Base-by-base conservation (phyloP, 768 basidiomycete genomes). In the Lentinula guzmanii region DNA sequence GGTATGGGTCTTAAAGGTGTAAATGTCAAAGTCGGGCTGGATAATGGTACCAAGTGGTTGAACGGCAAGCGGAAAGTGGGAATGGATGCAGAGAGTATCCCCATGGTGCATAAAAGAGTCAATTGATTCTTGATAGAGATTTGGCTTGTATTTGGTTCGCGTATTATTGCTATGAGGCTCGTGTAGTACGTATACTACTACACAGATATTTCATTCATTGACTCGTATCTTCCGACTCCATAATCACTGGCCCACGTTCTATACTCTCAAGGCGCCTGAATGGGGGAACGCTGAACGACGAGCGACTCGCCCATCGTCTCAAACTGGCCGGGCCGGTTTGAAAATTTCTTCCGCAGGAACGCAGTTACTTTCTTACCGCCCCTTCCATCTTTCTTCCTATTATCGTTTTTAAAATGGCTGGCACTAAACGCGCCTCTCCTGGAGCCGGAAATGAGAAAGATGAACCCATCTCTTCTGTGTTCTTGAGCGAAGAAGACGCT, bases 361-460 rank as follows among this genome's bases (percentile, higher is more conserved):
- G 15, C 13, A 8, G 3, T 35, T 33, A n/a, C 51, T 16, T 41
- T 55, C 53, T 41, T 18, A 63, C 61, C 58, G 62, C 16, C 51
- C 53, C 64, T 57, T 65, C 55, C 52, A 58, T 60, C 65, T 67
- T 58, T 55, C 60, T 63, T 56, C 66, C 60, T 51, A 35, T 28
- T 42, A 54, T 3, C 4, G 28, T 34, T 60, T 15, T 45, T 51
- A 34, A 61, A 63, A 79, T 79, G 77, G 69, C 69, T 60, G 76
- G 76, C 66, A 85, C 81, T 67, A 91, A 93, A 79, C 88, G 91
- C 74, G 85, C 82, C 46, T 88, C 89, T 61, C 87, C 90, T n/a
- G 91, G 90, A 10, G 83, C 86, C 48, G 87, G 90, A 52, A 82
- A 78, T n/a, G 85, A 85, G 71, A 91, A 91, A 72, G 81, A 80